Evolutionary conservation across 306 rosid species (phyloP).

Genomic region (Coriaria nepalensis): DNA sequence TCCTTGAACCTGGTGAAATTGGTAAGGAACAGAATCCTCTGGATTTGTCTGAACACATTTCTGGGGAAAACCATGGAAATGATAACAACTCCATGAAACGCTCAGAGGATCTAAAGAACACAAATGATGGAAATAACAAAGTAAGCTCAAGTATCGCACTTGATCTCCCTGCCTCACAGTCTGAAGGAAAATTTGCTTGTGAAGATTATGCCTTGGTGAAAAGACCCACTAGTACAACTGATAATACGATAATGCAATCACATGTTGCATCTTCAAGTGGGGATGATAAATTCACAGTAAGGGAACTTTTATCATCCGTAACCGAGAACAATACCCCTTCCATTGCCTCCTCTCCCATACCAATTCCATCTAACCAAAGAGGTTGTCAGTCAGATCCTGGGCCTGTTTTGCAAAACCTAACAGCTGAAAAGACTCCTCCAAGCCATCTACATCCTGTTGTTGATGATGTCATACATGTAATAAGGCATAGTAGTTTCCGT

Average conservation of each 20-base stretch:
- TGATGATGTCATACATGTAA: constrained; percentile 90
- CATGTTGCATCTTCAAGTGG: constrained; percentile 27
- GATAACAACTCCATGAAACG: constrained; percentile 19
- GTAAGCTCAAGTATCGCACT: constrained; percentile 16
- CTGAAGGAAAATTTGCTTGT: constrained; percentile 34
- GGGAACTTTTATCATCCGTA: constrained; percentile 45
- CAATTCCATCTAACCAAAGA: constrained; percentile 34
- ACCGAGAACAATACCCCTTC: constrained; percentile 29
- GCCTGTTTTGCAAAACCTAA: constrained; percentile 25
- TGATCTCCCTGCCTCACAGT: constrained; percentile 19
- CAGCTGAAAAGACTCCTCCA: constrained; percentile 38
- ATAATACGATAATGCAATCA: constrained; percentile 18
- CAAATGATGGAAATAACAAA: constrained; percentile 16
- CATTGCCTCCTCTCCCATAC: constrained; percentile 9
- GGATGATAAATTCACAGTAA: constrained; percentile 72
- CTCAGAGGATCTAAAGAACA: constrained; percentile 30
- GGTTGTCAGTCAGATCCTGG: constrained; percentile 39
- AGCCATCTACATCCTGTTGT: constrained; percentile 75
- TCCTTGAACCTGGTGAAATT: constrained; percentile 20
- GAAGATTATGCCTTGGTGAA: constrained; percentile 24
- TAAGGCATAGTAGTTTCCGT: constrained; percentile 93
- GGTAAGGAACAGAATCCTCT: constrained; percentile 24
- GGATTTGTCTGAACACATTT: constrained; percentile 22
- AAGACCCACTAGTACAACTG: constrained; percentile 22
- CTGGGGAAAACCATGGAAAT: constrained; percentile 18